Percentiles rank a stretch among this genome's conserved stretches.
These are phyloP conservation scores for Zygnema circumcarinatum DNA, from an alignment of 139 green algal genomes.

Conservation along the genomic window DNA sequence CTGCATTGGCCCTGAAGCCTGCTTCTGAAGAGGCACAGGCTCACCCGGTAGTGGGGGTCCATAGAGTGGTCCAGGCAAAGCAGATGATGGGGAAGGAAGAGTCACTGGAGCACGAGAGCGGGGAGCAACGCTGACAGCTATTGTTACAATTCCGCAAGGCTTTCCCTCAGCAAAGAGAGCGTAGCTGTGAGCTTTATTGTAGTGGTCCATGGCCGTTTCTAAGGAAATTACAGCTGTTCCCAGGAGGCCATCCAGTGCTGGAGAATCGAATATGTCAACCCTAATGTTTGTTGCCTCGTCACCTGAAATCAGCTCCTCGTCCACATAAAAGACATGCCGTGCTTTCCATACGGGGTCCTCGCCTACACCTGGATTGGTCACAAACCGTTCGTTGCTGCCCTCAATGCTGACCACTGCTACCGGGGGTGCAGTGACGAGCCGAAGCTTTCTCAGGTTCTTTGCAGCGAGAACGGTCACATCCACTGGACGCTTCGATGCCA, in stretches of 20 bases:
- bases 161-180: neutral
- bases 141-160: neutral
- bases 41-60: neutral
- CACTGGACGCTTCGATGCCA: neutral
- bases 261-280: neutral
- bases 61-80: neutral
- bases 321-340: neutral
- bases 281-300: neutral
- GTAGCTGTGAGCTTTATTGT: neutral
- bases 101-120: neutral
- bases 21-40: neutral
- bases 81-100: neutral
- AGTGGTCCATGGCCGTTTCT: neutral
- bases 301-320: neutral
- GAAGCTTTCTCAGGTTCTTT: neutral
- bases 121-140: neutral
- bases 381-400: neutral
- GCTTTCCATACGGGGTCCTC: neutral
- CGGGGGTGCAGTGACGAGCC: neutral
- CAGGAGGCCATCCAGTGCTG: neutral
- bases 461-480: neutral
- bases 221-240: neutral
- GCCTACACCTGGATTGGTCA: neutral
- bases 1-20: neutral
- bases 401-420: neutral